Base-by-base conservation (phyloP, 2,329 filamentous ascomycete species). In the Emergomyces orientalis region DNA sequence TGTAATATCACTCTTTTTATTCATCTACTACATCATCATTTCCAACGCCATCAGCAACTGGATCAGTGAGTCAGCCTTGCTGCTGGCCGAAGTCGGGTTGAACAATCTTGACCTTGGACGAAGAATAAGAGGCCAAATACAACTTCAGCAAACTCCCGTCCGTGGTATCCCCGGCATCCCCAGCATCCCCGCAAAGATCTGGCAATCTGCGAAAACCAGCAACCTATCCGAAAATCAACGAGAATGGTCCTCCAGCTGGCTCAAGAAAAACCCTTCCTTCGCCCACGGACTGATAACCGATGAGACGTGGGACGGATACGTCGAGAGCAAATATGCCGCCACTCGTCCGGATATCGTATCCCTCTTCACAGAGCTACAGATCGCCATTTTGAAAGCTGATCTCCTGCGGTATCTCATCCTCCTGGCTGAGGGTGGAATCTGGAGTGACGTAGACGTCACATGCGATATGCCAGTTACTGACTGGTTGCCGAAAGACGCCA, bases 321-420 rank as follows among this genome's bases (percentile, higher is more conserved):
- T 79, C 1, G 64, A 67, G 9, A 67, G 67, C 0, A 62, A 71
- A 8, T 79, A 73, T 61, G 45, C n/a, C 25, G 58, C 70, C 1
- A 66, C 66, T 8, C 72, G 73, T 41, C 74, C 75, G 0, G 74
- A 78, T 56, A 75, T 79, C 37, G 69, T 78, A 32, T n/a, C n/a
- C n/a, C n/a, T n/a, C n/a, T n/a, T n/a, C n/a, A 67, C 74, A 3
- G 64, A 66, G 0, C 65, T 79, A n/a, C 63, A 68, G 1, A 68
- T 77, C 11, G 72, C 74, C 0, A 78, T 78, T 43, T 66, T 78
- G 25, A 72, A 73, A 62, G 77, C 76, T 4, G 77, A 79, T 64
- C 69, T 79, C n/a, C 69, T 79, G 6, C 78, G n/a, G n/a, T n/a
- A 79, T 57, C 65, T 79, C 6, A 68, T 79, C n/a, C 65, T 79